Evolutionary conservation across 225 moss, liverwort and hornwort species (phyloP).

Genomic region (Thuidium tamariscinum): DNA sequence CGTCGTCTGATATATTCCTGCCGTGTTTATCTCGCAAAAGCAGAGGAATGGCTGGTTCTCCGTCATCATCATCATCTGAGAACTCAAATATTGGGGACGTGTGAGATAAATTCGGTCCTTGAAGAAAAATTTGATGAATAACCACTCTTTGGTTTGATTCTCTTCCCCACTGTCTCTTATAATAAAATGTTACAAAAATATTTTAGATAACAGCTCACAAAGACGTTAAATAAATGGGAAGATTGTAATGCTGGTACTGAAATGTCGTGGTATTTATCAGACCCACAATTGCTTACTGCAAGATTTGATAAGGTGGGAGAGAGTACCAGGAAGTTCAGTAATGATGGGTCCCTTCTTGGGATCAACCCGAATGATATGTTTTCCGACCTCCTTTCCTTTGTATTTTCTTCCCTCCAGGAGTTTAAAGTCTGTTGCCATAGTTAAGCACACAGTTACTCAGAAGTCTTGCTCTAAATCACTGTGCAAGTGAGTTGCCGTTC

Average conservation of each 20-base stretch:
- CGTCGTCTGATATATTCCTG: neutral
- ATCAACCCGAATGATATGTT: constrained; percentile 48
- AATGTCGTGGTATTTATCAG: neutral
- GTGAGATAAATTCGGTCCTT: neutral
- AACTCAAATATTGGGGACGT: neutral
- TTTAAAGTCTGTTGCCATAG: constrained; percentile 43
- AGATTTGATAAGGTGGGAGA: neutral
- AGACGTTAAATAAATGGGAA: neutral
- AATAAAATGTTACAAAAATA: neutral
- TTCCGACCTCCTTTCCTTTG: constrained; percentile 54
- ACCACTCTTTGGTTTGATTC: neutral
- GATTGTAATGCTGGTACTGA: neutral
- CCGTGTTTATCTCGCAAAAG: constrained; percentile 25
- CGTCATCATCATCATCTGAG: constrained; percentile 25
- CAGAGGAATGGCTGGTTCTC: constrained; percentile 27
- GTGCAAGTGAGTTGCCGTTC: neutral
- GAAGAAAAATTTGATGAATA: neutral
- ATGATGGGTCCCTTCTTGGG: constrained; percentile 49
- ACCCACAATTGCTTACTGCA: neutral
- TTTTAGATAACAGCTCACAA: neutral
- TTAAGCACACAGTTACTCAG: neutral
- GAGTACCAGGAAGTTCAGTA: constrained; percentile 41
- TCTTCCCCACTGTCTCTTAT: neutral
- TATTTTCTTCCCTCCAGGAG: constrained; percentile 52
- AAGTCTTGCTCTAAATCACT: neutral